Evolutionary conservation across 331 rosid species (phyloP), one percentile per base, ranked within the genome.

Genomic region (Erythrophleum ivorense): DNA sequence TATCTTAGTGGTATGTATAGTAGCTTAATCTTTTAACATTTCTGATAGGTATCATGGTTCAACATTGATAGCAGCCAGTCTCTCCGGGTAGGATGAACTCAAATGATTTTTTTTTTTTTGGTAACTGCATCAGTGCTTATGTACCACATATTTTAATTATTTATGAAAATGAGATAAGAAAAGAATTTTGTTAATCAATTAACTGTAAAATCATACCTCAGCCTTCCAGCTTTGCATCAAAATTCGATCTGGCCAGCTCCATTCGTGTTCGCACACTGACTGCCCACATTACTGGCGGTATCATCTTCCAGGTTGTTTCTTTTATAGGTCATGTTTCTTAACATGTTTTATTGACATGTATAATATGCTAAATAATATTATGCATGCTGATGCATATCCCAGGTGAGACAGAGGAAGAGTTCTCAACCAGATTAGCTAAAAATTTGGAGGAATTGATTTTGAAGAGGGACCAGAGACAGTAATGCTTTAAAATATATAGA

Each of bases 381-480:
- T 45, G 74, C 82, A 21, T 81, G 78, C 74, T 73, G 24, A 73
- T 89, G 81, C 34, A 72, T 71, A 59, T 87, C 78, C 54, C 90
- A 96, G 99, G 95, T 77, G 99, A 96, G 91, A 91, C 97, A 6
- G 99, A 96, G 86, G 98, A 93, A 78, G 97, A 93, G 72, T 96
- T 92, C 82, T 84, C 99, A 46, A 88, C 97, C 77, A 92, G 99
- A 89, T 83, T 96, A 83, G 98, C 98, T 71, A 88, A 89, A 21
- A 96, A 88, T 76, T 88, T 96, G 84, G 98, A 93, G 85, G 83
- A 88, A 80, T 92, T 96, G 68, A 96, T 96, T 78, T 85, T 91
- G 49, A 89, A 84, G 99, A 96, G 88, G 99, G 98, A 77, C 98
- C 99, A 5, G 99, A 93, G 21, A 92, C 98, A 0, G 99, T 96